These are phyloP conservation scores for Penicillium crustosum DNA, from an alignment of 2,329 filamentous ascomycete genomes.

Conservation along the genomic window DNA sequence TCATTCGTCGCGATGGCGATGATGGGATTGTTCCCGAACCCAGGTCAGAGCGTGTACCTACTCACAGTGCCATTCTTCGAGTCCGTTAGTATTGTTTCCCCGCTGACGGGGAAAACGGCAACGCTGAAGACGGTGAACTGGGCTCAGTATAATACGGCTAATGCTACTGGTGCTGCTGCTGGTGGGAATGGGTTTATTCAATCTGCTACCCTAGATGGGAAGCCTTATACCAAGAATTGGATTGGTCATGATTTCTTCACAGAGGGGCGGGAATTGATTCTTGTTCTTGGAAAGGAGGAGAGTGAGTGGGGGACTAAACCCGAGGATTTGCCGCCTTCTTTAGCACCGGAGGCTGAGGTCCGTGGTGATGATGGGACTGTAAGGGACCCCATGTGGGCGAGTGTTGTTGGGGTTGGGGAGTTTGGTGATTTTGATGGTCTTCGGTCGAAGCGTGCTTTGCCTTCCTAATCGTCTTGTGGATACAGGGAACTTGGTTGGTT, in stretches of 20 bases:
- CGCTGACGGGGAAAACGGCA: slow-evolving; percentile 60
- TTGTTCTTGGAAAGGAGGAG: slow-evolving; percentile 61
- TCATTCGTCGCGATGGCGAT: slow-evolving; percentile 65
- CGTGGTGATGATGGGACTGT: neutral
- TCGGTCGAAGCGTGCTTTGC: neutral
- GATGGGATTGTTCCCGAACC: slow-evolving; percentile 69
- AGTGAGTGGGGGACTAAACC: slow-evolving; percentile 63
- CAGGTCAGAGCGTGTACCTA: slow-evolving; percentile 67
- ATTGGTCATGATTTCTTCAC: slow-evolving; percentile 67
- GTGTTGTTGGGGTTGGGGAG: neutral
- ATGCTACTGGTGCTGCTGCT: slow-evolving; percentile 54
- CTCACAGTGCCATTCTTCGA: slow-evolving; percentile 67
- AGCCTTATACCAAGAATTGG: slow-evolving; percentile 63
- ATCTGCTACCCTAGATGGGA: slow-evolving; percentile 62
- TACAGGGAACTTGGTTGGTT: neutral
- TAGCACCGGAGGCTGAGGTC: slow-evolving; percentile 12
- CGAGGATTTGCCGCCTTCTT: slow-evolving; percentile 63
- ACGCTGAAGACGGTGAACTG: slow-evolving; percentile 58
- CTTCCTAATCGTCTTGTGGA: neutral
- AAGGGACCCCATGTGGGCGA: neutral
- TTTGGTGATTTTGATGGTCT: neutral
- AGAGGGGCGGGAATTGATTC: slow-evolving; percentile 62
- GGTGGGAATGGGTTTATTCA: slow-evolving; percentile 66
- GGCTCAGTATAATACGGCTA: slow-evolving; percentile 40
- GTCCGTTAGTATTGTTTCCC: slow-evolving; percentile 58